phyloP scores from a whole-genome alignment of 2,329 filamentous ascomycete species.

The Amphichorda felina region DNA sequence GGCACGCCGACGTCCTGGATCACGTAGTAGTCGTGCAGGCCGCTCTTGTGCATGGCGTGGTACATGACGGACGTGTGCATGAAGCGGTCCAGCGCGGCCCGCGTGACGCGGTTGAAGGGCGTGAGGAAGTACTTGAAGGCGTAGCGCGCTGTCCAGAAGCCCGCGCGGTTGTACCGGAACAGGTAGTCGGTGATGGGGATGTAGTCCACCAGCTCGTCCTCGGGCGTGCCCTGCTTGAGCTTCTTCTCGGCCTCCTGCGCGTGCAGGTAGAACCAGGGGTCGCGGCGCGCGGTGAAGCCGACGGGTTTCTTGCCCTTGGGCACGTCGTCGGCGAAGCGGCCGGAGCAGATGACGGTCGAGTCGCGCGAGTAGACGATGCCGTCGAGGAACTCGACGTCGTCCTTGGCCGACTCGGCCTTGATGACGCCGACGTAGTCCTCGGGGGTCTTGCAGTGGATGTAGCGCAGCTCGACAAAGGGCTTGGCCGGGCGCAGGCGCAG shows the following conservation, averaged over 20 bases:
- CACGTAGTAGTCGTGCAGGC: conserved; percentile 47
- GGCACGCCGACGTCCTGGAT: conserved; percentile 52
- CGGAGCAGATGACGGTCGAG: conserved; percentile 48
- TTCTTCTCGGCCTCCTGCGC: conserved; percentile 30
- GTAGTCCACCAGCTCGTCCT: conserved; percentile 27
- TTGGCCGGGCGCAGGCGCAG: conserved; percentile 43
- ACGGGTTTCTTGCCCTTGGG: conserved; percentile 20
- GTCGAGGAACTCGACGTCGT: conserved; percentile 52
- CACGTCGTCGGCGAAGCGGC: conserved; percentile 37
- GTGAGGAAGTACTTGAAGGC: conserved; percentile 53
- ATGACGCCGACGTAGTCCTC: conserved; percentile 28
- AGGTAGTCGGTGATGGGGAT: conserved; percentile 55
- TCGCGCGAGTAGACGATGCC: conserved; percentile 49
- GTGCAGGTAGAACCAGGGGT: conserved; percentile 68
- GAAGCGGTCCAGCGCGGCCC: conserved; percentile 48
- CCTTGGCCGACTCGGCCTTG: conserved; percentile 25
- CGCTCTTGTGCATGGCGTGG: conserved; percentile 49
- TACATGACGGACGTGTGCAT: conserved; percentile 55
- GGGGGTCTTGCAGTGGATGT: conserved; percentile 31
- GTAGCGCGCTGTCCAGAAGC: conserved; percentile 54
- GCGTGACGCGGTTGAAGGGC: conserved; percentile 53
- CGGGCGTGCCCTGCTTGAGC: conserved; percentile 9
- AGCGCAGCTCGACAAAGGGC: conserved; percentile 44
- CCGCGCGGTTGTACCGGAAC: conserved; percentile 59
- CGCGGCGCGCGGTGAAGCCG: conserved; percentile 43